A percentile compares a stretch with the other conserved stretches of the same genome.
phyloP scores from a whole-genome alignment of 2,329 filamentous ascomycete species.

The Pochonia chlamydosporia region DNA sequence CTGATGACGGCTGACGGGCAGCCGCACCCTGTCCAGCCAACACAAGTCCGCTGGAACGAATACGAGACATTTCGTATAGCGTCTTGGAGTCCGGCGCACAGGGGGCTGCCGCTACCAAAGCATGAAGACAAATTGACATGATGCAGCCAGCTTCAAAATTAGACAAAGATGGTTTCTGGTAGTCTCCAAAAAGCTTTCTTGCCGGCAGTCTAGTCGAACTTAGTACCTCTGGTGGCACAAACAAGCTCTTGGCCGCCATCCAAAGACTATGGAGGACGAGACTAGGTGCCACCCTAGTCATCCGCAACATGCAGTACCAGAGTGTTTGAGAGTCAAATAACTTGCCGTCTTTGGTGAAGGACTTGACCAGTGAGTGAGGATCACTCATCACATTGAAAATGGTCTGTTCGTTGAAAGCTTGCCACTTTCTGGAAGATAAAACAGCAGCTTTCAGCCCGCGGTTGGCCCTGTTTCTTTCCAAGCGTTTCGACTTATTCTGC shows the following conservation, averaged over 20 bases:
- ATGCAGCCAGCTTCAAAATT: constrained; percentile 46
- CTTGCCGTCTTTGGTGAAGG: constrained; percentile 48
- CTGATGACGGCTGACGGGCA: constrained; percentile 38
- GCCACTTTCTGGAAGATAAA: constrained; percentile 41
- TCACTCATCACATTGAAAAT: constrained; percentile 59
- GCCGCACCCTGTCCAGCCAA: constrained; percentile 40
- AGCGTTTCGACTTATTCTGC: constrained; percentile 5
- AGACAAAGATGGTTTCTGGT: constrained; percentile 17
- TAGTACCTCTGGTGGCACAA: constrained; percentile 44
- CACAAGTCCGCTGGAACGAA: constrained; percentile 48
- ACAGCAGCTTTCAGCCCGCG: background rate
- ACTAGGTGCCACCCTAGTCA: constrained; percentile 51
- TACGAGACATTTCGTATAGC: constrained; percentile 54
- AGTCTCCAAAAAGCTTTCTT: constrained; percentile 6
- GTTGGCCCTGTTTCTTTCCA: constrained; percentile 9
- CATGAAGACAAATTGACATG: constrained; percentile 57
- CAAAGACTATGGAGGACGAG: constrained; percentile 61
- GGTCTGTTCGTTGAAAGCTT: constrained; percentile 56
- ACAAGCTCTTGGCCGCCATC: constrained; percentile 53
- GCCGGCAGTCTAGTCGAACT: constrained; percentile 30
- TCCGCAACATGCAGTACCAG: constrained; percentile 57
- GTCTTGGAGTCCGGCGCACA: constrained; percentile 39
- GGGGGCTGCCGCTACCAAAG: constrained; percentile 53
- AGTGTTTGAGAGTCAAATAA: constrained; percentile 55
- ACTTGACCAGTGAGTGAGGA: constrained; percentile 46